These are phyloP conservation scores for Penicillium sp. DNA, from an alignment of 2,329 filamentous ascomycete genomes.

Conservation along the genomic window DNA sequence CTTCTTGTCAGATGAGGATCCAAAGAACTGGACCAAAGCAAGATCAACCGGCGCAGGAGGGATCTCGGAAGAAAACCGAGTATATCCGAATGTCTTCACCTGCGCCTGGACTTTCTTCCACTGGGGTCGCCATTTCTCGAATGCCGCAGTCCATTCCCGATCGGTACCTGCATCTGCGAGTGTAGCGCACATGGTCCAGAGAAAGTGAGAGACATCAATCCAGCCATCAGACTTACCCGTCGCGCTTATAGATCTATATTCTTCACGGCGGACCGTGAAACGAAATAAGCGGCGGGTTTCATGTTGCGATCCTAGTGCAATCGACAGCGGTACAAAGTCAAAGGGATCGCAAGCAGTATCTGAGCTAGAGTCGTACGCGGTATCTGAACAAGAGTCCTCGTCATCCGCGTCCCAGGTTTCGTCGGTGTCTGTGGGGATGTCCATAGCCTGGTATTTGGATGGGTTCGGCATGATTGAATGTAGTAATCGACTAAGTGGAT, in stretches of 20 bases:
- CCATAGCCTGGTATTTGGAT: neutral
- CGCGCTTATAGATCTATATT: too few species aligned
- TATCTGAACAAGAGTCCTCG: neutral
- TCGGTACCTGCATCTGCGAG: slow-evolving; percentile 5
- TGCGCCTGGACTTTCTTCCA: neutral
- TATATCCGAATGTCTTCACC: neutral
- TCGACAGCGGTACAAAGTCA: neutral
- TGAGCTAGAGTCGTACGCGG: too few species aligned
- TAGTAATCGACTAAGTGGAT: too few species aligned
- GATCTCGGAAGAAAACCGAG: slow-evolving; percentile 1
- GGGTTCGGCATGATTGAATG: neutral
- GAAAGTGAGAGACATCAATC: slow-evolving; percentile 3
- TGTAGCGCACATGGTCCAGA: slow-evolving; percentile 8
- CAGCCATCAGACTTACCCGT: slow-evolving; percentile 6
- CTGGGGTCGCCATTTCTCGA: neutral
- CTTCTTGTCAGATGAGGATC: neutral
- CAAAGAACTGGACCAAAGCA: neutral
- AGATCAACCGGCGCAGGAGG: neutral
- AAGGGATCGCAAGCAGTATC: neutral
- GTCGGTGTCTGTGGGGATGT: neutral
- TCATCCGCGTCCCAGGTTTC: slow-evolving; percentile 5
- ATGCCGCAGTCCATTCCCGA: neutral
- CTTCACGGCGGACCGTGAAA: slow-evolving; percentile 2
- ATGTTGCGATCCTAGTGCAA: neutral
- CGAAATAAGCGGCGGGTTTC: neutral